These are phyloP conservation scores for Dalbergia cochinchinensis DNA, from an alignment of 306 rosid species.

Conservation along the genomic window DNA sequence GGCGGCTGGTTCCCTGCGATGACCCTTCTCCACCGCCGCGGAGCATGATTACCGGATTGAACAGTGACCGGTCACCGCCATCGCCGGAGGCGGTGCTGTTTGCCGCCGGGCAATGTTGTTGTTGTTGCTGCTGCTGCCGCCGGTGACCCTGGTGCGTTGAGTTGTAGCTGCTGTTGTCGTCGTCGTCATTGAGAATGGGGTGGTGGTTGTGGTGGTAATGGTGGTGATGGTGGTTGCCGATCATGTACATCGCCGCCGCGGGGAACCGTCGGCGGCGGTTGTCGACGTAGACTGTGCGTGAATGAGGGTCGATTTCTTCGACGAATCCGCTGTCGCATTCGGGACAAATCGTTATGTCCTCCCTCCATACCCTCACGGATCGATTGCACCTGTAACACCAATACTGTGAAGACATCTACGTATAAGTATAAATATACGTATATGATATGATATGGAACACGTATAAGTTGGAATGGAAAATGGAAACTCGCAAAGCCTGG, in stretches of 20 bases:
- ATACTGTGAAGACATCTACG: slow-evolving; percentile 53
- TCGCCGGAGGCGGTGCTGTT: background rate
- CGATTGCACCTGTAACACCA: slow-evolving; percentile 83
- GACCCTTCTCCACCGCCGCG: slow-evolving; percentile 44
- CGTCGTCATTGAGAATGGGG: too few species aligned
- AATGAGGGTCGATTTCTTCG: slow-evolving; percentile 50
- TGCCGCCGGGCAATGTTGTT: background rate
- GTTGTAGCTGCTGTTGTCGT: slow-evolving; percentile 33
- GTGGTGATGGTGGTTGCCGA: slow-evolving; percentile 40
- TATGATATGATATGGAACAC: too few species aligned
- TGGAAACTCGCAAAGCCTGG: too few species aligned
- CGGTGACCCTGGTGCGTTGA: slow-evolving; percentile 33
- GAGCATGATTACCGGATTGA: slow-evolving; percentile 77
- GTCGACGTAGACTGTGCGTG: slow-evolving; percentile 31
- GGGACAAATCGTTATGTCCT: slow-evolving; percentile 57
- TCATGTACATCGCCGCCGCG: slow-evolving; percentile 66
- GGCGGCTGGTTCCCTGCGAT: slow-evolving; percentile 27
- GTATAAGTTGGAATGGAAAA: background rate
- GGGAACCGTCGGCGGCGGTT: slow-evolving; percentile 50
- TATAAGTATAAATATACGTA: background rate
- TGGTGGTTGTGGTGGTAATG: background rate
- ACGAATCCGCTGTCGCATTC: slow-evolving; percentile 77
- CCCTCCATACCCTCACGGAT: slow-evolving; percentile 55
- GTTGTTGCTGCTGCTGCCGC: background rate
- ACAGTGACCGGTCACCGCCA: slow-evolving; percentile 38